These are phyloP conservation scores for Mytilinidion resinicola DNA, from an alignment of 495 filamentous ascomycete genomes.

Conservation along the genomic window DNA sequence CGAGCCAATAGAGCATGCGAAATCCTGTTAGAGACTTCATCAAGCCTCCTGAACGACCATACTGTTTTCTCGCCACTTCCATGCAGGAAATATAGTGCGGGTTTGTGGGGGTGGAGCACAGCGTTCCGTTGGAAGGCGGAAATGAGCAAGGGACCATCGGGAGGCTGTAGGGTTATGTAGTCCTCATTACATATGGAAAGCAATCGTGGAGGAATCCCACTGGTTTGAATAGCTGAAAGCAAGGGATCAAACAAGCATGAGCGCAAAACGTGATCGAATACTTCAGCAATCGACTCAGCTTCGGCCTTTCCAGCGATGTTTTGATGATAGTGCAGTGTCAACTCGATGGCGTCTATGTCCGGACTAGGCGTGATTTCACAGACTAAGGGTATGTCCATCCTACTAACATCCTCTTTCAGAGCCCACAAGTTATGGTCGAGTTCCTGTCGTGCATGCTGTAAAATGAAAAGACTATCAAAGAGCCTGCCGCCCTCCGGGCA, in stretches of 20 bases:
- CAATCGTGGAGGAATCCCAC: slow-evolving; percentile 16
- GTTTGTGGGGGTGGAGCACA: slow-evolving; percentile 14
- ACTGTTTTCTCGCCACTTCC: slow-evolving; percentile 18
- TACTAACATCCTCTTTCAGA: slow-evolving; percentile 57
- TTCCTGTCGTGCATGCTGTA: slow-evolving; percentile 50
- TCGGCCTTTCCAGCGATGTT: slow-evolving; percentile 31
- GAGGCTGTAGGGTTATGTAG: not conserved
- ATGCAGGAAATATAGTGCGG: slow-evolving; percentile 36
- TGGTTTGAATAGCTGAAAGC: slow-evolving; percentile 13
- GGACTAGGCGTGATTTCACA: not conserved
- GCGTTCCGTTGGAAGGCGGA: slow-evolving; percentile 31
- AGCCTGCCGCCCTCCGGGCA: slow-evolving; percentile 41
- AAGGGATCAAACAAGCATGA: slow-evolving; percentile 23
- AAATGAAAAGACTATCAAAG: slow-evolving; percentile 71
- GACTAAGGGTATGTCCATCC: slow-evolving; percentile 56
- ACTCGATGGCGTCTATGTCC: slow-evolving; percentile 44
- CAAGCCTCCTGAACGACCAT: slow-evolving; percentile 35
- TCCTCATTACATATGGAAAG: slow-evolving; percentile 15
- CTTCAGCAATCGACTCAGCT: slow-evolving; percentile 39
- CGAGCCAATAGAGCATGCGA: slow-evolving; percentile 33
- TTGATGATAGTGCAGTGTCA: slow-evolving; percentile 44
- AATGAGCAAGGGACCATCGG: slow-evolving; percentile 21
- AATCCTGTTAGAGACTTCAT: slow-evolving; percentile 35
- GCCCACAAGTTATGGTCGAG: slow-evolving; percentile 60
- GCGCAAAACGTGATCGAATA: slow-evolving; percentile 40